A percentile compares a stretch with the other conserved stretches of the same genome.
Conservation (phyloP, 2,329 filamentous ascomycete genomes). For the Ambrosiella beaveri region DNA sequence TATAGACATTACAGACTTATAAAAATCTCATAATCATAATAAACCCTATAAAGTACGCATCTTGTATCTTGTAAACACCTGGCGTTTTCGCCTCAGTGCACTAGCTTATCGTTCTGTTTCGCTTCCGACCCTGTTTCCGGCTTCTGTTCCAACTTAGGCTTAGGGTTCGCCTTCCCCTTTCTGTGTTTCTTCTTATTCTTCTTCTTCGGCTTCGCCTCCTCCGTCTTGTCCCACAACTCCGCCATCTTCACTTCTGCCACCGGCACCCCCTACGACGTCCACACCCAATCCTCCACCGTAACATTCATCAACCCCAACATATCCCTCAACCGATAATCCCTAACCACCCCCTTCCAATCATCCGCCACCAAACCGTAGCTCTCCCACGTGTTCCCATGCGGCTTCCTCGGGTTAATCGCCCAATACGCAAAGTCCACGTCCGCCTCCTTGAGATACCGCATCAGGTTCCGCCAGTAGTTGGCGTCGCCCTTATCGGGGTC, state of each 20-base stretch:
- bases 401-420: conserved; percentile 51
- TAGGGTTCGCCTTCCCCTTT: too few species aligned
- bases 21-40: too few species aligned
- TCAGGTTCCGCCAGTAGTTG: conserved; percentile 49
- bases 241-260: neutral
- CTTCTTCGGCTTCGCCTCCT: too few species aligned
- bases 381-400: conserved; percentile 37
- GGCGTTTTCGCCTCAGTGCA: too few species aligned
- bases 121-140: too few species aligned
- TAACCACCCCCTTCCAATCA: conserved; percentile 44
- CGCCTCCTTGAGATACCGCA: conserved; percentile 37
- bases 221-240: neutral
- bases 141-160: too few species aligned
- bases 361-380: conserved; percentile 44
- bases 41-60: too few species aligned
- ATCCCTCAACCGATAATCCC: conserved; percentile 46
- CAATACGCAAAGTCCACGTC: conserved; percentile 54
- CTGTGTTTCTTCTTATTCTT: too few species aligned
- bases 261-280: neutral
- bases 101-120: too few species aligned
- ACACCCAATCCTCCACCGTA: conserved; percentile 8
- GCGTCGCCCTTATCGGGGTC: conserved; percentile 36
- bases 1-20: too few species aligned
- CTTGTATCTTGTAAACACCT: neutral
- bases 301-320: conserved; percentile 36